Evolutionary conservation across 768 basidiomycete species (phyloP).

Genomic region (Leucocoprinus leucothites): DNA sequence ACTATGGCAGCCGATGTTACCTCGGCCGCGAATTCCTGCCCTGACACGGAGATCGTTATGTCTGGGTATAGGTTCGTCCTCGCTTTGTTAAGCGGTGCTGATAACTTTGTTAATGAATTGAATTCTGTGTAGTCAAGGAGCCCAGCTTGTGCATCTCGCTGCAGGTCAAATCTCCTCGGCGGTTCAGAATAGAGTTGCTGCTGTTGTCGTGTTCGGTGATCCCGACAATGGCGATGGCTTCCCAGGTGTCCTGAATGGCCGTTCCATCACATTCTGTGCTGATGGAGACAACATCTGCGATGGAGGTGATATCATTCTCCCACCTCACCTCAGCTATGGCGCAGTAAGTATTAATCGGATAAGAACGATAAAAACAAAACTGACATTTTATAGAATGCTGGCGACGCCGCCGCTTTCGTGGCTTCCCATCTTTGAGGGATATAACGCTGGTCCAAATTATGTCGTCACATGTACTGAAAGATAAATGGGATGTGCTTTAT

Average conservation of each 20-base stretch:
- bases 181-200: constrained; percentile 15
- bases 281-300: constrained; percentile 29
- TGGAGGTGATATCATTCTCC: constrained; percentile 21
- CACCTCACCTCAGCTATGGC: constrained; percentile 24
- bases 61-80: constrained; percentile 29
- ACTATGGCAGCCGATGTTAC: constrained; percentile 32
- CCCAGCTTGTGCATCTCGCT: constrained; percentile 18
- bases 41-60: constrained; percentile 30
- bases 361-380: background rate
- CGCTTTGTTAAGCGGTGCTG: background rate
- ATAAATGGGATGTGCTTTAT: too few species aligned
- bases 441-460: background rate
- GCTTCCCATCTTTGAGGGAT: constrained; percentile 4
- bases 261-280: constrained; percentile 26
- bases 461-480: too few species aligned
- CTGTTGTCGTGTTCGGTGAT: constrained; percentile 25
- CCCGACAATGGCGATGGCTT: constrained; percentile 28
- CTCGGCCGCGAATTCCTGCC: constrained; percentile 25
- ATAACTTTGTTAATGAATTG: background rate
- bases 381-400: constrained; percentile 2
- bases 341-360: constrained; percentile 10
- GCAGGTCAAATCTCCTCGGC: constrained; percentile 13
- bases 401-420: constrained; percentile 3
- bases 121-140: constrained; percentile 22
- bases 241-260: constrained; percentile 23